Evolutionary conservation across 345 rosid species (phyloP).

Genomic region (Gossypium stocksii): DNA sequence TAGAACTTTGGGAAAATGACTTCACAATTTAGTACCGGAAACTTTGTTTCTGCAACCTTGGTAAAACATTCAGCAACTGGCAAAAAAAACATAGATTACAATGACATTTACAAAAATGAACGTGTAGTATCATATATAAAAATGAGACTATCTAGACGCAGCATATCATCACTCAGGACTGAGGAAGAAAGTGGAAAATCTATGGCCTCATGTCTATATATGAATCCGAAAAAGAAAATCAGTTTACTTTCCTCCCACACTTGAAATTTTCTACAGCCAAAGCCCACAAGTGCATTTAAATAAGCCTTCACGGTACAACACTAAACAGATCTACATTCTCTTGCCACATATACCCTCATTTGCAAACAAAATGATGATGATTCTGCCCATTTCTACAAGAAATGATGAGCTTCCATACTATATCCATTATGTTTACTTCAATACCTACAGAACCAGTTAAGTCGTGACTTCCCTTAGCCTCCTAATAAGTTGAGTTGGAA

Average conservation of each 20-base stretch:
- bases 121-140: neutral
- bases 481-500: neutral
- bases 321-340: neutral
- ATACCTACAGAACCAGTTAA: neutral
- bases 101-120: slow-evolving; percentile 1
- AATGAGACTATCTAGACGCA: neutral
- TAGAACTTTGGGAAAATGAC: neutral
- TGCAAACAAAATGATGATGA: neutral
- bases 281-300: neutral
- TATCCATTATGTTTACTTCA: neutral
- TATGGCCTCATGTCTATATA: neutral
- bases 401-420: neutral
- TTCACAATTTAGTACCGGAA: slow-evolving; percentile 46
- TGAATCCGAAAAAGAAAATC: neutral
- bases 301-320: neutral
- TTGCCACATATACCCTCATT: neutral
- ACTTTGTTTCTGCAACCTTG: slow-evolving; percentile 71
- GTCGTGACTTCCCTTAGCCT: neutral
- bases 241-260: neutral
- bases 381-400: neutral
- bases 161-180: neutral
- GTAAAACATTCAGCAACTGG: slow-evolving; percentile 70
- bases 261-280: neutral
- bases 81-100: slow-evolving; percentile 29
- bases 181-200: neutral